phyloP scores from a whole-genome alignment of 1,284 basidiomycete species.

The Sporisorium iseilematis-ciliati region DNA sequence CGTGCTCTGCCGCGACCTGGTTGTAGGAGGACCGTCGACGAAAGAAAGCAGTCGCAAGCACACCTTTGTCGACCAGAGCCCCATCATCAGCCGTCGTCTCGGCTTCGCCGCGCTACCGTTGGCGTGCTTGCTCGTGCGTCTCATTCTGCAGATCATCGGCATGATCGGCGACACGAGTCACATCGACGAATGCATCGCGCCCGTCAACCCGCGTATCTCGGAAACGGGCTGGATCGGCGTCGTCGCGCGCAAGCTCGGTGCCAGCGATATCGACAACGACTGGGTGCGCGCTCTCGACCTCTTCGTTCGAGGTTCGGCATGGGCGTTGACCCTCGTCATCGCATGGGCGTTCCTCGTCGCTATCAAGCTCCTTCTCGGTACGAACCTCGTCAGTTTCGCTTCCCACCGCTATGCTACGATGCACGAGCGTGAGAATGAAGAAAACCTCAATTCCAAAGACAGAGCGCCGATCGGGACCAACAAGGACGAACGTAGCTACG shows the following conservation, averaged over 20 bases:
- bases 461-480: conserved; percentile 64
- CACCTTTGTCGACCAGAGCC: conserved; percentile 93
- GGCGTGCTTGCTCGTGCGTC: conserved; percentile 88
- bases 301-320: conserved; percentile 45
- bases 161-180: conserved; percentile 74
- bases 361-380: conserved; percentile 66
- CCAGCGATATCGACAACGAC: conserved; percentile 46
- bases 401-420: conserved; percentile 60
- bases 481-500: conserved; percentile 55
- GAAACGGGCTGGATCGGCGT: conserved; percentile 44
- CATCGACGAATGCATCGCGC: conserved; percentile 69
- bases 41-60: conserved; percentile 73
- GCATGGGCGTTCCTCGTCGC: conserved; percentile 62
- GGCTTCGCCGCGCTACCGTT: conserved; percentile 94
- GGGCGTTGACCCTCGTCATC: conserved; percentile 49
- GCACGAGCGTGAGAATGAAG: conserved; percentile 62
- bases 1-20: conserved; percentile 92
- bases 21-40: conserved; percentile 78
- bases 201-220: conserved; percentile 19
- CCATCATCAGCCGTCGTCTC: conserved; percentile 89
- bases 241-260: conserved; percentile 35
- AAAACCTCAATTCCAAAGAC: conserved; percentile 60
- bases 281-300: conserved; percentile 36
- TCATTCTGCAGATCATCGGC: conserved; percentile 81
- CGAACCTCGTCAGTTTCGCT: conserved; percentile 63